Conservation (phyloP, 768 basidiomycete species). For the Imleria badia region DNA sequence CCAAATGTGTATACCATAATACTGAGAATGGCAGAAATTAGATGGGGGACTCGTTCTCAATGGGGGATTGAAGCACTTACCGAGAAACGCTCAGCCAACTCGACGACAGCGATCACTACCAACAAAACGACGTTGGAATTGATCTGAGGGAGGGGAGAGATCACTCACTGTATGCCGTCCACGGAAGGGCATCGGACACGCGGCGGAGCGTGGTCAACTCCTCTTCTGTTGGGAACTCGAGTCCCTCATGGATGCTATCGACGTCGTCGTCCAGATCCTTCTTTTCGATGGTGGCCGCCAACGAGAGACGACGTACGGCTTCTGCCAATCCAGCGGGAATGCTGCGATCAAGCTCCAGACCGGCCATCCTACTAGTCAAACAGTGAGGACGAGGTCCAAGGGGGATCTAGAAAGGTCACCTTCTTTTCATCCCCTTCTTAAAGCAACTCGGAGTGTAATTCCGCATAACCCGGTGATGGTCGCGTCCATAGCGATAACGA, state of each 20-base stretch:
- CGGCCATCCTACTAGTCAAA: slow-evolving; percentile 7
- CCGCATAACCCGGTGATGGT: neutral
- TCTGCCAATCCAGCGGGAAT: slow-evolving; percentile 15
- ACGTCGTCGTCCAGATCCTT: slow-evolving; percentile 21
- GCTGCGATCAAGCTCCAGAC: slow-evolving; percentile 5
- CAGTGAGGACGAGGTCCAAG: neutral
- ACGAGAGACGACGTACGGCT: slow-evolving; percentile 4
- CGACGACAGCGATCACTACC: slow-evolving; percentile 63
- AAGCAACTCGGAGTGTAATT: neutral
- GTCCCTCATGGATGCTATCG: slow-evolving; percentile 47
- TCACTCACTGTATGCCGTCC: slow-evolving; percentile 46
- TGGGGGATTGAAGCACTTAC: slow-evolving; percentile 31
- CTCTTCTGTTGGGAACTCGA: slow-evolving; percentile 64
- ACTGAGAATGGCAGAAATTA: slow-evolving; percentile 28
- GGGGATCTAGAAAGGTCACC: neutral
- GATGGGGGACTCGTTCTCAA: neutral
- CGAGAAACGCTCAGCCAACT: slow-evolving; percentile 75
- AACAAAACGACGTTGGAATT: neutral
- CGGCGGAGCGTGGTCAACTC: slow-evolving; percentile 58
- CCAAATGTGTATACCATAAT: slow-evolving; percentile 41
- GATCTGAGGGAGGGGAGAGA: neutral
- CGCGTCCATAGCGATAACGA: neutral
- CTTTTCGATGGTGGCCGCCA: slow-evolving; percentile 19
- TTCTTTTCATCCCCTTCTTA: slow-evolving; percentile 2
- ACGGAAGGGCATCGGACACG: slow-evolving; percentile 58